phyloP scores from a whole-genome alignment of 1,284 basidiomycete species.

The Phellinidium pouzarii region DNA sequence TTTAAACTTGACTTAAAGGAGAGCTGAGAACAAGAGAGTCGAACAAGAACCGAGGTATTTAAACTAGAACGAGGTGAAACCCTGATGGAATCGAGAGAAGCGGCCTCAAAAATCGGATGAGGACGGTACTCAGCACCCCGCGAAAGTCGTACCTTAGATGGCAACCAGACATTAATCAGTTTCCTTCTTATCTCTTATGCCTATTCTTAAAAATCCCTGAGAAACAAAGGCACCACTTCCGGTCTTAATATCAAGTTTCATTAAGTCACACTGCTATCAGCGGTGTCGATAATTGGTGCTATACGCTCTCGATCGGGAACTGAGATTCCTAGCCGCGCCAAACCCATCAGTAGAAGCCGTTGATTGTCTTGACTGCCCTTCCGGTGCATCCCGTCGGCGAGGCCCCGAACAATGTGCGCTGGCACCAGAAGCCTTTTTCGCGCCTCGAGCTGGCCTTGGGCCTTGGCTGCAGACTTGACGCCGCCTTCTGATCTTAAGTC shows the following conservation, averaged over 20 bases:
- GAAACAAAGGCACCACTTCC: too few species aligned
- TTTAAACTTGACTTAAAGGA: too few species aligned
- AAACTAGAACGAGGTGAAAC: background rate
- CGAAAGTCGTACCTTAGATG: too few species aligned
- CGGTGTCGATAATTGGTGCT: background rate
- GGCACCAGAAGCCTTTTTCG: conserved; percentile 10
- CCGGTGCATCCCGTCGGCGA: conserved; percentile 3
- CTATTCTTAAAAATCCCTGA: background rate
- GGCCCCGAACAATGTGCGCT: conserved; percentile 14
- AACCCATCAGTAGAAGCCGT: conserved; percentile 5
- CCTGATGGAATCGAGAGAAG: background rate
- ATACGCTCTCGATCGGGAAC: conserved; percentile 1
- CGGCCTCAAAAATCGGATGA: conserved; percentile 1
- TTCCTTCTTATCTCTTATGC: too few species aligned
- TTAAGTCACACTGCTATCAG: background rate
- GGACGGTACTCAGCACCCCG: too few species aligned
- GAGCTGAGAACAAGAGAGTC: background rate
- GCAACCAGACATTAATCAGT: too few species aligned
- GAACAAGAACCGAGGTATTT: too few species aligned
- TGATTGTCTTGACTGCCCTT: background rate
- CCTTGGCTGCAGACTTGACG: background rate
- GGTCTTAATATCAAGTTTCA: too few species aligned
- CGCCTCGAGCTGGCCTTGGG: background rate
- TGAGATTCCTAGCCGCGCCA: conserved; percentile 8
- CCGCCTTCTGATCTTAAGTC: background rate